Conservation (phyloP, 2,329 filamentous ascomycete species). For the Diaporthe amygdali region DNA sequence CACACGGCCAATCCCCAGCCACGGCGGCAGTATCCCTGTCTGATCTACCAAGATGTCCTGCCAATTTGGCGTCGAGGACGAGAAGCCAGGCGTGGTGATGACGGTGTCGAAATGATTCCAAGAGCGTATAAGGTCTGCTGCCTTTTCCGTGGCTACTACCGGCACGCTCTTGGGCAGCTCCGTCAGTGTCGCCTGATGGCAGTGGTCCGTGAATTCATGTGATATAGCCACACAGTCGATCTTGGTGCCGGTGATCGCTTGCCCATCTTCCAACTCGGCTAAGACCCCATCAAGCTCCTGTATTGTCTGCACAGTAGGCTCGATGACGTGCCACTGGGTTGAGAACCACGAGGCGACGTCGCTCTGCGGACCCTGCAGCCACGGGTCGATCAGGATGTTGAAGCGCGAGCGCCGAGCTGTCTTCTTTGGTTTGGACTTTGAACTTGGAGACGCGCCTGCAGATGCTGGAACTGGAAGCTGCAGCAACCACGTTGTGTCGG, state of each 20-base stretch:
- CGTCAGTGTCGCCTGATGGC: constrained; percentile 64
- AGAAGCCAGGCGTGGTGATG: constrained; percentile 52
- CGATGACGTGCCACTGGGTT: constrained; percentile 65
- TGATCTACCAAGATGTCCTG: constrained; percentile 29
- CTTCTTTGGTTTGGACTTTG: constrained; percentile 32
- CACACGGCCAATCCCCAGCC: constrained; percentile 66
- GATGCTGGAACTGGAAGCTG: constrained; percentile 61
- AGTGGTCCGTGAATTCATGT: constrained; percentile 74
- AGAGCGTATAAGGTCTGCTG: constrained; percentile 57
- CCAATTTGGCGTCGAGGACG: constrained; percentile 32
- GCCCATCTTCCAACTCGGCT: constrained; percentile 48
- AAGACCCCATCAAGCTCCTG: constrained; percentile 59
- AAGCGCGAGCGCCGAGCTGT: constrained; percentile 58
- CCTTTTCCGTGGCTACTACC: constrained; percentile 64
- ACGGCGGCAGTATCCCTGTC: constrained; percentile 53
- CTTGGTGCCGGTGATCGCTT: constrained; percentile 29
- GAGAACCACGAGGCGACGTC: constrained; percentile 70
- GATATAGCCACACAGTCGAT: constrained; percentile 66
- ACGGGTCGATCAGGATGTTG: constrained; percentile 71
- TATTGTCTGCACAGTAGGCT: constrained; percentile 59
- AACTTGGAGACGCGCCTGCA: background rate
- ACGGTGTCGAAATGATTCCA: constrained; percentile 67
- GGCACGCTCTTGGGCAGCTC: constrained; percentile 59
- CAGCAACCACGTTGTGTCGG: constrained; percentile 71
- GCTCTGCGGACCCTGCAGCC: constrained; percentile 66